Evolutionary conservation across 1,284 basidiomycete genomes (phyloP), one percentile per base, ranked within the genome.

Genomic region (Sphaerobolus stellatus): DNA sequence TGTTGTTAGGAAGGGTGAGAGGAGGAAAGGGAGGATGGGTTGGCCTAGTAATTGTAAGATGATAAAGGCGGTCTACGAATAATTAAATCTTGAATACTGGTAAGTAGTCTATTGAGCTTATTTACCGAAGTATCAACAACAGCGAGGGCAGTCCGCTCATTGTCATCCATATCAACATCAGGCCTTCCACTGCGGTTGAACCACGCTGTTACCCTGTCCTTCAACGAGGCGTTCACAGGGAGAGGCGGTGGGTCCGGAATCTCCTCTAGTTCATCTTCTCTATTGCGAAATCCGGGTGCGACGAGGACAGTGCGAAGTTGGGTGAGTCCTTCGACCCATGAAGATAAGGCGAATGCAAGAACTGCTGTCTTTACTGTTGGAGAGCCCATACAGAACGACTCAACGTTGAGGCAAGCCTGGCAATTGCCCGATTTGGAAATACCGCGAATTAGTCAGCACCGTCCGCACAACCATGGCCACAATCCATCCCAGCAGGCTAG

Each of bases 401-500:
- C 20, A 11, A 25, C 28, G 45, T 9, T 24, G 20, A 44, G 20
- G 11, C 41, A 11, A 14, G 41, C 20, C 41, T 11, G 11, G 11
- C 33, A 36, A 36, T n/a, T n/a, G n/a, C n/a, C n/a, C n/a, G n/a
- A n/a, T n/a, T n/a, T n/a, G n/a, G n/a, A n/a, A n/a, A n/a, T n/a
- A n/a, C n/a, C n/a, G n/a, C n/a, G n/a, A n/a, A n/a, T n/a, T n/a
- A n/a, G n/a, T n/a, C 29, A 28, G 24, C n/a, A 3, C 20, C 16
- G 25, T 11, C 29, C 3, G 25, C 20, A 36, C 24, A 30, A 52
- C 50, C 22, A 86, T 86, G 83, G 83, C 83, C 11, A 80, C 78
- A 22, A 74, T 86, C 11, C 83, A 86, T 61, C 84, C 83, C 22
- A 85, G 83, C 20, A 76, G 84, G 38, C 68, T 84, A 69, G 80